Percentiles rank a stretch among this genome's conserved stretches.
These are phyloP conservation scores for Aspergillus indologenus DNA, from an alignment of 495 filamentous ascomycete species.

Conservation along the genomic window DNA sequence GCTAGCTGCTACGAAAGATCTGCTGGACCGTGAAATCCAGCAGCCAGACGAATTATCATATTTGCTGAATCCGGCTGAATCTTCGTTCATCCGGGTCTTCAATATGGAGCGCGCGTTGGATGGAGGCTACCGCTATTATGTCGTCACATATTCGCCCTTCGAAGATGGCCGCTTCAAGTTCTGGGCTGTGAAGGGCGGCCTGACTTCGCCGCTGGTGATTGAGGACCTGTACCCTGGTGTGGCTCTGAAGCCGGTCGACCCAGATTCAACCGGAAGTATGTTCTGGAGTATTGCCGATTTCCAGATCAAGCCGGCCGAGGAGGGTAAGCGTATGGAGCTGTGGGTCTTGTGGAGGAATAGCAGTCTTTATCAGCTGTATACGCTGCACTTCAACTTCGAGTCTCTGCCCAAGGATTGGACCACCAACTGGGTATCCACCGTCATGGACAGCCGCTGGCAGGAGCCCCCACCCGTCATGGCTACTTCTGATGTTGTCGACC, in stretches of 20 bases:
- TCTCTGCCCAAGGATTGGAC: conserved; percentile 57
- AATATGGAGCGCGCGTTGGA: conserved; percentile 51
- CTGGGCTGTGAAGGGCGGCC: conserved; percentile 71
- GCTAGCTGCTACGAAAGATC: conserved; percentile 67
- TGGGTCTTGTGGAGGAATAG: conserved; percentile 92
- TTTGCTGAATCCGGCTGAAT: conserved; percentile 72
- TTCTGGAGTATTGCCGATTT: conserved; percentile 90
- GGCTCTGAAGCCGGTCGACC: conserved; percentile 63
- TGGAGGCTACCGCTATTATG: conserved; percentile 62
- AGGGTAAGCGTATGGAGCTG: conserved; percentile 57
- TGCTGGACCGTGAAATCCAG: conserved; percentile 56
- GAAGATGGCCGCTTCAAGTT: conserved; percentile 92
- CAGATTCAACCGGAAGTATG: conserved; percentile 66
- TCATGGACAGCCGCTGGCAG: conserved; percentile 57
- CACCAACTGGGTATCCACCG: conserved; percentile 69
- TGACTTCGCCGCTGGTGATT: conserved; percentile 59
- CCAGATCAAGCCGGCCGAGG: conserved; percentile 53
- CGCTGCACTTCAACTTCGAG: conserved; percentile 55
- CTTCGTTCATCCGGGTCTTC: conserved; percentile 69
- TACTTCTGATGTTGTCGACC: conserved; percentile 59
- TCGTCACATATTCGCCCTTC: conserved; percentile 83
- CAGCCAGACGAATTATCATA: conserved; percentile 58
- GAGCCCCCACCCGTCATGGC: conserved; percentile 50
- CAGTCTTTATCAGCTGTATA: conserved; percentile 69
- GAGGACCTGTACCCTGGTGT: conserved; percentile 64